Evolutionary conservation across 2,329 filamentous ascomycete genomes (phyloP).

Genomic region (Curvularia sp.): DNA sequence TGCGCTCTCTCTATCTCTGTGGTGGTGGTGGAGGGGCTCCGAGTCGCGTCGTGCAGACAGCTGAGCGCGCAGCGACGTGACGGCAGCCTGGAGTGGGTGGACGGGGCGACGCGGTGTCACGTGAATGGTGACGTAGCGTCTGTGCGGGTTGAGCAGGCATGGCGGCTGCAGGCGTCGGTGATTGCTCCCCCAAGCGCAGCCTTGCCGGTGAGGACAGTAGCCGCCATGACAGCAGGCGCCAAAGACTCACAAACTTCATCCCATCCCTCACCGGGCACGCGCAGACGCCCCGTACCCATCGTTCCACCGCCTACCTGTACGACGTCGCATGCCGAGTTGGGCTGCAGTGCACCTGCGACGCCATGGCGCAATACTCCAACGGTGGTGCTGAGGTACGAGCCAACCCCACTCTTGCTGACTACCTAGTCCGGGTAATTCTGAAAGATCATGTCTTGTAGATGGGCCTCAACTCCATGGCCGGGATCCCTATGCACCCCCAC

Average conservation of each 20-base stretch:
- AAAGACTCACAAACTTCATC: slow-evolving; percentile 16
- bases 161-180: slow-evolving; percentile 2
- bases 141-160: slow-evolving; percentile 2
- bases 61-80: not conserved
- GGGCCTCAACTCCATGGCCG: slow-evolving; percentile 34
- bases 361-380: slow-evolving; percentile 49
- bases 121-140: slow-evolving; percentile 5
- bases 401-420: slow-evolving; percentile 15
- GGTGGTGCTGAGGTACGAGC: slow-evolving; percentile 44
- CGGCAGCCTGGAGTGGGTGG: slow-evolving; percentile 1
- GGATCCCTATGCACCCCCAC: slow-evolving; percentile 38
- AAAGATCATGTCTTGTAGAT: slow-evolving; percentile 39
- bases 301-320: slow-evolving; percentile 5
- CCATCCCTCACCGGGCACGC: slow-evolving; percentile 9
- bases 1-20: not conserved
- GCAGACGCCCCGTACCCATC: slow-evolving; percentile 16
- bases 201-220: slow-evolving; percentile 5
- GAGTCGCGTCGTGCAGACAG: not conserved
- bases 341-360: slow-evolving; percentile 17
- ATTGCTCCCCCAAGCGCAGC: slow-evolving; percentile 11
- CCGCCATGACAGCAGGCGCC: slow-evolving; percentile 14
- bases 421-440: slow-evolving; percentile 25
- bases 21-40: not conserved
- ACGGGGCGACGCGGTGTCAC: slow-evolving; percentile 12
- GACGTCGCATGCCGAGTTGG: slow-evolving; percentile 3